Conservation (phyloP, 169 alveolate species). For the Plasmodium adleri region DNA sequence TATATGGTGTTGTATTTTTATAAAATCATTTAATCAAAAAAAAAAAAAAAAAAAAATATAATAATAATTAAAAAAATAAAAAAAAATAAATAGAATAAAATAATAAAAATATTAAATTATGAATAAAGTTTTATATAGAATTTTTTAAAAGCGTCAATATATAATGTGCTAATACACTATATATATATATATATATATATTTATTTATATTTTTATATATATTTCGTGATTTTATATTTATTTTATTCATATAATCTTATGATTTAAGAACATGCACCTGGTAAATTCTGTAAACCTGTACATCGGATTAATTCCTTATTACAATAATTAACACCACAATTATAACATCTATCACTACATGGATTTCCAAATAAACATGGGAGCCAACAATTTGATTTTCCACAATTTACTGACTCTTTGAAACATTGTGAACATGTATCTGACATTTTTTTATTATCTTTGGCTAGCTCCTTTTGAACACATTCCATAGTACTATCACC, state of each 20-base stretch:
- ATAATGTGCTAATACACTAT: background rate
- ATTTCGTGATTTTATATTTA: background rate
- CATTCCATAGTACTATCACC: constrained; percentile 67
- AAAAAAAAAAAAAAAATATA: too few relatives aligned
- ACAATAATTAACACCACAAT: constrained; percentile 34
- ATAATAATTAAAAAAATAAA: too few relatives aligned
- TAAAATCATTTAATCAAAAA: too few relatives aligned
- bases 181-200: background rate
- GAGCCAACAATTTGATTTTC: constrained; percentile 70
- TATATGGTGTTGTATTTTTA: too few relatives aligned
- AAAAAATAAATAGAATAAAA: too few relatives aligned
- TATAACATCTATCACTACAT: constrained; percentile 26
- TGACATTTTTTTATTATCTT: constrained; percentile 32
- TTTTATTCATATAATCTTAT: background rate
- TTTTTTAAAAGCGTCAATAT: too few relatives aligned
- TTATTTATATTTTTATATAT: background rate
- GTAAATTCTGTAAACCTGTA: constrained; percentile 40
- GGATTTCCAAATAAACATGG: constrained; percentile 58
- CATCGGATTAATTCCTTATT: constrained; percentile 34
- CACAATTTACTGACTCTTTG: constrained; percentile 61
- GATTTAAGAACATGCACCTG: constrained; percentile 37
- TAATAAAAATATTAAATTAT: too few relatives aligned
- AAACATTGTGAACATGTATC: constrained; percentile 57
- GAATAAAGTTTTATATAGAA: too few relatives aligned
- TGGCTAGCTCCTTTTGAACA: constrained; percentile 47